These are phyloP conservation scores for Neonectria hederae DNA, from an alignment of 2,329 filamentous ascomycete species.

Conservation along the genomic window DNA sequence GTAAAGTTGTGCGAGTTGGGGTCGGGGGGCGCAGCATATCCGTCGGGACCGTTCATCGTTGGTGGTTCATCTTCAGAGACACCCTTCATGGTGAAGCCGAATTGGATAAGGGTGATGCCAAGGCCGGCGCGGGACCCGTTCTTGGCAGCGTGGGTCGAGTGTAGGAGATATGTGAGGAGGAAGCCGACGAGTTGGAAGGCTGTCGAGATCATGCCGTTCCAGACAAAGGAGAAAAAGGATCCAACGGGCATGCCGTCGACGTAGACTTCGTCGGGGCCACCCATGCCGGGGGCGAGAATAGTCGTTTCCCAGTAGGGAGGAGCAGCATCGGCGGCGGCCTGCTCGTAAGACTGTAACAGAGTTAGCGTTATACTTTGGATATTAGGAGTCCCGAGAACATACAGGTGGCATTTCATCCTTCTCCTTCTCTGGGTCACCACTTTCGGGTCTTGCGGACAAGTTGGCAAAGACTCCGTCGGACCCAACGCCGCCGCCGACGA, in stretches of 20 bases:
- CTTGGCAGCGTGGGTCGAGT: constrained; percentile 98
- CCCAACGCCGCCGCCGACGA: constrained; percentile 78
- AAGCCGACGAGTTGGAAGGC: constrained; percentile 98
- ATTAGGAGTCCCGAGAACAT: constrained; percentile 53
- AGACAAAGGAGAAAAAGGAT: constrained; percentile 85
- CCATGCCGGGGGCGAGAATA: constrained; percentile 90
- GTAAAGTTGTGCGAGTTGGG: constrained; percentile 93
- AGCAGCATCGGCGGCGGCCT: constrained; percentile 94
- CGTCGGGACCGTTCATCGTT: constrained; percentile 61
- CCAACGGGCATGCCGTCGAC: constrained; percentile 95
- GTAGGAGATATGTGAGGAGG: constrained; percentile 95
- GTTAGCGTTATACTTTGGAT: constrained; percentile 46
- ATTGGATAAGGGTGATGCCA: constrained; percentile 94
- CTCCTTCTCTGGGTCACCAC: constrained; percentile 77
- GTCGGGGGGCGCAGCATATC: constrained; percentile 78
- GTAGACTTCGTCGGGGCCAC: constrained; percentile 93
- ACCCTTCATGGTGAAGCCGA: constrained; percentile 93
- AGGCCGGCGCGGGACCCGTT: constrained; percentile 95
- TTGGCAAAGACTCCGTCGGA: constrained; percentile 98
- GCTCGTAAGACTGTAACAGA: constrained; percentile 83
- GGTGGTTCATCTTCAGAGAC: constrained; percentile 55
- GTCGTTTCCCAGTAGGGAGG: constrained; percentile 99
- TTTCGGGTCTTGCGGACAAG: constrained; percentile 87
- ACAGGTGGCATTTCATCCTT: constrained; percentile 93
- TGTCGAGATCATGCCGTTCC: constrained; percentile 97